Base-by-base conservation (phyloP, 352 stramenopile species). In the Labyrinthula sp. region DNA sequence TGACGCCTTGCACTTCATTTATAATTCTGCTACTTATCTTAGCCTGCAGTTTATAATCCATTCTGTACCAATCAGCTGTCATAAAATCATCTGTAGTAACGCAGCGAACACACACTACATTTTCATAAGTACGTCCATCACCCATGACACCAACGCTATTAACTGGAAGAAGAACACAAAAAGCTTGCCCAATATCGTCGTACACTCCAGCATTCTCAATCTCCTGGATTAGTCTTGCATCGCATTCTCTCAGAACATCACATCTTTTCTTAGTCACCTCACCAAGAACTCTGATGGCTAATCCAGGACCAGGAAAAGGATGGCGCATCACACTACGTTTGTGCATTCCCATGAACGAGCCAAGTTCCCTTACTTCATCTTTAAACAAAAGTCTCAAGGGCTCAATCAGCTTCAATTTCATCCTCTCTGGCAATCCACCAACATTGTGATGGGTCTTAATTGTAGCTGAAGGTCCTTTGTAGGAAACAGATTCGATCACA, bases 361-460 rank as follows among this genome's bases (percentile, higher is more conserved):
- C 90, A 17, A 99, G 69, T 55, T 90, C 75, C 45, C 89, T 75
- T 28, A 98, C 89, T 65, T 96, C 84, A 64, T 96, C 58, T 71
- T 99, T 97, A 71, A 97, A 97, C 9, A 97, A 67, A 64, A 97
- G 85, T 27, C 85, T 70, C 23, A 99, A 71, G 7, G 90, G 90
- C 66, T 99, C 90, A 57, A 99, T 97, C 23, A 98, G 65, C 65
- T 96, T 94, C 40, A 96, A 66, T 57, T 95, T 78, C 87, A 99
- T 96, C 45, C 74, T 86, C 30, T 87, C 85, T 0, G 84, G 84
- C 20, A 99, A 70, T 5, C 88, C 87, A 35, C 87, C 88, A 17
- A 97, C 90, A 68, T 98, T 99, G 73, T 99, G 89, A 65, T 99
- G 90, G 26, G 85, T 95, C 72, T 99, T 99, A 65, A 99, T 99